Evolutionary conservation across 23 red algal species (phyloP), one percentile per base, ranked within the genome.

Genomic region (Gracilariopsis chorda): DNA sequence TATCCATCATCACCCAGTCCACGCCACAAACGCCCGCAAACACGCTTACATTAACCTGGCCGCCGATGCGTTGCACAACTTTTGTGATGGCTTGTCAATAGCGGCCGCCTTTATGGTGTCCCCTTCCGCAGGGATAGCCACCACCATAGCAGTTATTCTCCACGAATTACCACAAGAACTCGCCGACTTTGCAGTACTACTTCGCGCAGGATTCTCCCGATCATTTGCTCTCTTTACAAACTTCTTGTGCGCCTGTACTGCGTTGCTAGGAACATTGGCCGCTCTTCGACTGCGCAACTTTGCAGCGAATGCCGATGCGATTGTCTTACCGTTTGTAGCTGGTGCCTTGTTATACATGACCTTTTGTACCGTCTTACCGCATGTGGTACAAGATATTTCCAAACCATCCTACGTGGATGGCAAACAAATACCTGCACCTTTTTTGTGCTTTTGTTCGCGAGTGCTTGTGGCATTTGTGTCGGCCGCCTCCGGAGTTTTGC

Each of bases 151-250:
- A 16, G 72, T 94, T 2, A 91, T 84, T 47, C 90, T 98, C 6
- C 95, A 98, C 69, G 95, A 98, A 64, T 27, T 98, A 36, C 95
- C 95, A 56, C 95, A 98, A 70, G 95, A 98, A 79, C 47, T 98
- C 13, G 84, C 84, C 41, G 95, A 98, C 65, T 98, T 83, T 69
- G 84, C 78, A 28, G 53, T 98, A 7, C 83, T 98, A 7, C 47
- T 87, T 12, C 70, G 83, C 6, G 87, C 80, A 19, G 95, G 95
- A 19, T 86, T 98, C 34, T 39, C 33, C 27, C 84, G 60, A 3
- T 30, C 44, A 16, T 47, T 44, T 7, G 95, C 95, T 32, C 45
- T 98, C 25, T 34, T 79, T 48, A 62, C 92, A 16, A 98, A 98
- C 47, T 29, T 86, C 5, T 25, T 60, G 6, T 94, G 90, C 41